Percentiles rank a stretch among this genome's conserved stretches.
Conservation (phyloP, 371 early-diverging fungal species). For the Rhizopus sp. region DNA sequence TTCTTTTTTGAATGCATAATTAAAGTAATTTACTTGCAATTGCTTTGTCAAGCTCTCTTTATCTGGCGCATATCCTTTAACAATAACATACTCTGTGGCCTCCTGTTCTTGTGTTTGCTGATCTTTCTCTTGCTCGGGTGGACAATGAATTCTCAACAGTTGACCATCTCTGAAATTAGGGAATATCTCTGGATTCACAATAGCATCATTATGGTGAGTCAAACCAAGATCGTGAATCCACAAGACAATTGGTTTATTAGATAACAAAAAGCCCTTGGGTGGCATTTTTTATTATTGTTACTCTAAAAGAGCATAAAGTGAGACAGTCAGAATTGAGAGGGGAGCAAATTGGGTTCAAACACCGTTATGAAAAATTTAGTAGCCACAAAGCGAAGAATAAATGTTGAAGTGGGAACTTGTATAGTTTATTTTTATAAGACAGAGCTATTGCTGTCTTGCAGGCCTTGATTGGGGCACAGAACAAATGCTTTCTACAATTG, state of each 20-base stretch:
- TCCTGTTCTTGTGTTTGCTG: constrained; percentile 1
- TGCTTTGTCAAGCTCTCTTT: constrained; percentile 52
- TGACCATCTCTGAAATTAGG: constrained; percentile 78
- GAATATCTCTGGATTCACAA: constrained; percentile 83
- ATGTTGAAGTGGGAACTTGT: no score
- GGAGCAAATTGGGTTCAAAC: no score
- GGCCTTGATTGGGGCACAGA: no score
- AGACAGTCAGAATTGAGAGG: no score
- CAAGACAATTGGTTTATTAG: constrained; percentile 43
- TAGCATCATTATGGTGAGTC: constrained; percentile 66
- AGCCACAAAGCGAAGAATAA: no score
- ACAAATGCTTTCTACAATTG: no score
- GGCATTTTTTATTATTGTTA: constrained; percentile 1
- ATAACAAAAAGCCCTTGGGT: constrained; percentile 23
- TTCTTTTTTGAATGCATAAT: constrained; percentile 4
- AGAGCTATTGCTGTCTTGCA: no score
- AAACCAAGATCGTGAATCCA: constrained; percentile 50
- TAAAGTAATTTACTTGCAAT: constrained; percentile 49
- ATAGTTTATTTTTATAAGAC: no score
- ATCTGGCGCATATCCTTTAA: constrained; percentile 54
- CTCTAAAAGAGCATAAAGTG: not conserved
- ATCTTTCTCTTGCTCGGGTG: constrained; percentile 12
- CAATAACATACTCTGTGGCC: constrained; percentile 36
- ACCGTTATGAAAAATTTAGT: no score
- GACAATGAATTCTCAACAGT: constrained; percentile 57